These are phyloP conservation scores for Emericellopsis atlantica DNA, from an alignment of 2,329 filamentous ascomycete genomes.

Conservation along the genomic window DNA sequence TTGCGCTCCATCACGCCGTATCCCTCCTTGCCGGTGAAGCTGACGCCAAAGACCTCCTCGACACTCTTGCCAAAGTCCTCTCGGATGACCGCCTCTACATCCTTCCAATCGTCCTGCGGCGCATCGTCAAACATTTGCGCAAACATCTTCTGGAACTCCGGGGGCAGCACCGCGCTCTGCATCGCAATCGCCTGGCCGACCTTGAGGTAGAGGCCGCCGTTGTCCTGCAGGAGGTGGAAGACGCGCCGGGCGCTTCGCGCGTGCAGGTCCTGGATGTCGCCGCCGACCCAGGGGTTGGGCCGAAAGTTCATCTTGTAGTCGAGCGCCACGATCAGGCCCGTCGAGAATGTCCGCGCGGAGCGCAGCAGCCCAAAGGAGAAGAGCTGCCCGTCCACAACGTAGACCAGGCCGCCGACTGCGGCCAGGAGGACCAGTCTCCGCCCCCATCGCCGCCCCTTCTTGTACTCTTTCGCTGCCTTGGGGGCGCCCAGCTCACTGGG, in stretches of 20 bases:
- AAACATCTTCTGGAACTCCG: slow-evolving; percentile 96
- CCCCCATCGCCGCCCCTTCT: slow-evolving; percentile 60
- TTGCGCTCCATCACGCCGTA: slow-evolving; percentile 49
- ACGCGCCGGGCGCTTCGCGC: slow-evolving; percentile 71
- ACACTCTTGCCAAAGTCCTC: slow-evolving; percentile 80
- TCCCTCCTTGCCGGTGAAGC: slow-evolving; percentile 60
- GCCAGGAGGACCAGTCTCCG: slow-evolving; percentile 57
- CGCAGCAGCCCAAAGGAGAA: slow-evolving; percentile 72
- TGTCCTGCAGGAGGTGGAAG: slow-evolving; percentile 67
- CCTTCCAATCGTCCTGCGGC: slow-evolving; percentile 79
- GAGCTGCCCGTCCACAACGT: slow-evolving; percentile 57
- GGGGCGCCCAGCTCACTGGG: slow-evolving; percentile 69
- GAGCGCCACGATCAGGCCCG: slow-evolving; percentile 66
- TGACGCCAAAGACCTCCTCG: slow-evolving; percentile 87
- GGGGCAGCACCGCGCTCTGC: slow-evolving; percentile 88
- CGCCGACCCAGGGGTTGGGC: slow-evolving; percentile 59
- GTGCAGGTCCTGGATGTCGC: slow-evolving; percentile 67
- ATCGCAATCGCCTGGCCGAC: slow-evolving; percentile 97
- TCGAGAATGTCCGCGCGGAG: slow-evolving; percentile 68
- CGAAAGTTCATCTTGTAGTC: slow-evolving; percentile 98
- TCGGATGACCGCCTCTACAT: slow-evolving; percentile 72
- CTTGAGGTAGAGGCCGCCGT: slow-evolving; percentile 92
- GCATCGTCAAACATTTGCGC: slow-evolving; percentile 95
- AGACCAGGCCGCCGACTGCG: slow-evolving; percentile 46
- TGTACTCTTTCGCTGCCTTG: slow-evolving; percentile 56